phyloP scores from a whole-genome alignment of 139 green algal species.

The Mesotaenium endlicherianum region DNA sequence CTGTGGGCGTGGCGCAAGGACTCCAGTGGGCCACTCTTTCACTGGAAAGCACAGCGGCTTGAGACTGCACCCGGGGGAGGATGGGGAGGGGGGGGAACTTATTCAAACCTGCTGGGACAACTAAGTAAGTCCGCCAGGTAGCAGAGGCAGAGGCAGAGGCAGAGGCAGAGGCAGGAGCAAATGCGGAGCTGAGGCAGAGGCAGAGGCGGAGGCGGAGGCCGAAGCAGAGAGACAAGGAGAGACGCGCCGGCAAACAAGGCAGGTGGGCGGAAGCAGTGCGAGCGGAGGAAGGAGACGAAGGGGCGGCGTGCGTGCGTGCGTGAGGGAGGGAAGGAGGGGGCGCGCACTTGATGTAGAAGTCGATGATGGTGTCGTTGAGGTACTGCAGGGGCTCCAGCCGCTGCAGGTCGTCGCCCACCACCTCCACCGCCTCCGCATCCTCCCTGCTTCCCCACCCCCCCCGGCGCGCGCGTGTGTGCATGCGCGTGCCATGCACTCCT shows the following conservation, averaged over 20 bases:
- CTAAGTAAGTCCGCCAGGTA: background rate
- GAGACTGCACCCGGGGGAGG: background rate
- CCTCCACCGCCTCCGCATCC: conserved; percentile 23
- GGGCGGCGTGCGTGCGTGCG: too few species aligned
- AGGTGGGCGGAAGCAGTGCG: background rate
- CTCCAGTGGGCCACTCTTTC: too few species aligned
- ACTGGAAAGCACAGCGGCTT: background rate
- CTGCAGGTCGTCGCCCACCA: conserved; percentile 62
- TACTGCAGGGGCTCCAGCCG: conserved; percentile 76
- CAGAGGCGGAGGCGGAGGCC: background rate
- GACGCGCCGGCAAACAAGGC: background rate
- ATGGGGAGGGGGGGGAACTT: background rate
- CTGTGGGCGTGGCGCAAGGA: too few species aligned
- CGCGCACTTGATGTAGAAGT: conserved; percentile 80
- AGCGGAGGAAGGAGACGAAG: background rate
- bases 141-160: background rate
- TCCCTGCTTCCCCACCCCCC: too few species aligned
- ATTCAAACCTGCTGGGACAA: background rate
- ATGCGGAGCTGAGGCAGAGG: background rate
- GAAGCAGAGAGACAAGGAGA: background rate
- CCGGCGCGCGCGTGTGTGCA: too few species aligned
- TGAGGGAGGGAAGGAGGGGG: background rate
- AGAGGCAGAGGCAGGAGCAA: background rate
- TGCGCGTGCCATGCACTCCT: too few species aligned
- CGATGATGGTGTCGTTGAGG: conserved; percentile 91